phyloP scores from a whole-genome alignment of 2,329 filamentous ascomycete species.

The Fusarium falciforme region DNA sequence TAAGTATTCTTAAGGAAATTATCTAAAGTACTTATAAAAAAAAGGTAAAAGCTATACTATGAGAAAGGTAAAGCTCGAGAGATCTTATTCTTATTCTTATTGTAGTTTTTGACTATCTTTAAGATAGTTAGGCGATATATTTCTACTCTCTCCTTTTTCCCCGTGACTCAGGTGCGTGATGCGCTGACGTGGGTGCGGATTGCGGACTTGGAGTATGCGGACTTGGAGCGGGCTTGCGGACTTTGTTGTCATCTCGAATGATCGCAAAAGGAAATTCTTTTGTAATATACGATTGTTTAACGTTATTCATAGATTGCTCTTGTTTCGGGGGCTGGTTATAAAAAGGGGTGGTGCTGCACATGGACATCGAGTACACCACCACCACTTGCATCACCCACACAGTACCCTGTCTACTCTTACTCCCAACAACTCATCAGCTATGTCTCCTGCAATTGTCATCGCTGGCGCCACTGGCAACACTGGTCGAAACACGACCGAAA shows the following conservation, averaged over 20 bases:
- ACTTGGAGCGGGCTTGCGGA: neutral
- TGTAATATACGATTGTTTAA: neutral
- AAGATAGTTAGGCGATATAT: no score
- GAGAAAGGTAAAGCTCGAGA: no score
- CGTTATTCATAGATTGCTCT: neutral
- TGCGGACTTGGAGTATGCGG: neutral
- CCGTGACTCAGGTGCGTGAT: neutral
- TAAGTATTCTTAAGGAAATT: no score
- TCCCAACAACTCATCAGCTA: constrained; percentile 14
- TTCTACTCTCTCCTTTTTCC: no score
- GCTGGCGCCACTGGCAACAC: constrained; percentile 53
- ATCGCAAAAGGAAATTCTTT: neutral
- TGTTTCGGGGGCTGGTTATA: neutral
- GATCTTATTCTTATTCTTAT: no score
- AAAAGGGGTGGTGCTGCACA: neutral
- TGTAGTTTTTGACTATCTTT: no score
- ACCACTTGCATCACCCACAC: neutral
- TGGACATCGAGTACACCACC: neutral
- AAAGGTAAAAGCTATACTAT: no score
- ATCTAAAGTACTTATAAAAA: no score
- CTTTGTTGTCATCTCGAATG: neutral
- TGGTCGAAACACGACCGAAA: constrained; percentile 44
- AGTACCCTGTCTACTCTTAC: neutral
- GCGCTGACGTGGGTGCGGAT: neutral
- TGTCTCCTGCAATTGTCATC: constrained; percentile 51